phyloP scores from a whole-genome alignment of 345 rosid species.

The Populus ilicifolia region DNA sequence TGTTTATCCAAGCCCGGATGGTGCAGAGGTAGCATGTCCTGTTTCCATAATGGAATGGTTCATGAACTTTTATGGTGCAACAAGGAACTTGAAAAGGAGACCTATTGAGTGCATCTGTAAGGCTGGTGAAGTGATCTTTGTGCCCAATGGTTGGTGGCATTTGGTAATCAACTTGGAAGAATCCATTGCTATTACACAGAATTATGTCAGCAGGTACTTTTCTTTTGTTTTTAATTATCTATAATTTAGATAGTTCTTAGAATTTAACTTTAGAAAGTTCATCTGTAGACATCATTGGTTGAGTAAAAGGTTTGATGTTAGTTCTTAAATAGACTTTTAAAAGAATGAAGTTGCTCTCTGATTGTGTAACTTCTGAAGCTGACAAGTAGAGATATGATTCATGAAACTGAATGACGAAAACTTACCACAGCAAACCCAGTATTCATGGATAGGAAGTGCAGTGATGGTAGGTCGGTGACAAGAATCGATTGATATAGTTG shows the following conservation, averaged over 20 bases:
- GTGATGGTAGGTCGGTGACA: neutral
- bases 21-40: slow-evolving; percentile 96
- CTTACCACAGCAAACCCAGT: neutral
- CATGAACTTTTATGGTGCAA: slow-evolving; percentile 89
- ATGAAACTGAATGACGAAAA: neutral
- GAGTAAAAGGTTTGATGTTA: neutral
- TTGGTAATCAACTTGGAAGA: slow-evolving; percentile 91
- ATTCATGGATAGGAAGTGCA: neutral
- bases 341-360: neutral
- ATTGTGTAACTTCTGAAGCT: neutral
- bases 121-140: slow-evolving; percentile 92
- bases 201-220: slow-evolving; percentile 82
- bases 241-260: neutral
- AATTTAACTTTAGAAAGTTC: neutral
- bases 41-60: slow-evolving; percentile 97
- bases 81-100: slow-evolving; percentile 66
- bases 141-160: slow-evolving; percentile 99
- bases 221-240: neutral
- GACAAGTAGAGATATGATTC: neutral
- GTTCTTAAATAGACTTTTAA: neutral
- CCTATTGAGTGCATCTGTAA: slow-evolving; percentile 90
- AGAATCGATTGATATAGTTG: neutral
- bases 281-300: neutral
- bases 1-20: slow-evolving; percentile 93
- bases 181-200: slow-evolving; percentile 90